These are phyloP conservation scores for Epichloe gansuensis DNA, from an alignment of 2,329 filamentous ascomycete genomes.

Conservation along the genomic window DNA sequence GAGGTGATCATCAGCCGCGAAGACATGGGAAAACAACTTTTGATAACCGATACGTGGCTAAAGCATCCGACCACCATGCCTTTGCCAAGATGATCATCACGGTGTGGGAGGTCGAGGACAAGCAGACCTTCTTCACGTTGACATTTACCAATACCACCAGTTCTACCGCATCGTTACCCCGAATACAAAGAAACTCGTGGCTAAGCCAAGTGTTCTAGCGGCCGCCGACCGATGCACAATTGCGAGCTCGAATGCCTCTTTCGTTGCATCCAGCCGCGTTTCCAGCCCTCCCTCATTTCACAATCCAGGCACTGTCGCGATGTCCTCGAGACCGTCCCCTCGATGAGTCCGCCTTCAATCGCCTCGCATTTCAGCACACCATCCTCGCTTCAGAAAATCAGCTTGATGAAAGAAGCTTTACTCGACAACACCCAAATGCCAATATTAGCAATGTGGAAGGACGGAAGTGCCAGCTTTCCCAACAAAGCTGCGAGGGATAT, in stretches of 20 bases:
- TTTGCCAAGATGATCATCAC: slow-evolving; percentile 67
- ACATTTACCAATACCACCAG: slow-evolving; percentile 54
- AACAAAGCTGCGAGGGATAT: slow-evolving; percentile 52
- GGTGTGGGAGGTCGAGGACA: slow-evolving; percentile 57
- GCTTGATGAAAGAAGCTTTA: slow-evolving; percentile 64
- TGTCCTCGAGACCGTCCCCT: slow-evolving; percentile 52
- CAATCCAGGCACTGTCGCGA: slow-evolving; percentile 39
- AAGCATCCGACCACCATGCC: slow-evolving; percentile 29
- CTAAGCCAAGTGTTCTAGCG: slow-evolving; percentile 29
- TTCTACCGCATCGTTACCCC: slow-evolving; percentile 22
- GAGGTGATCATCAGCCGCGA: slow-evolving; percentile 54
- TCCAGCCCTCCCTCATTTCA: slow-evolving; percentile 34
- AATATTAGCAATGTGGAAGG: slow-evolving; percentile 70
- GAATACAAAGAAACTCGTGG: slow-evolving; percentile 25
- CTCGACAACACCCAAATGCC: slow-evolving; percentile 65
- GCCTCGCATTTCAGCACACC: slow-evolving; percentile 43
- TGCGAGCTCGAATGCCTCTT: slow-evolving; percentile 32
- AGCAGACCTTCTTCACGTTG: slow-evolving; percentile 58
- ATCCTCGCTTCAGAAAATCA: slow-evolving; percentile 60
- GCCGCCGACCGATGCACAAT: slow-evolving; percentile 35
- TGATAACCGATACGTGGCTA: slow-evolving; percentile 21
- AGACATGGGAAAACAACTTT: slow-evolving; percentile 26
- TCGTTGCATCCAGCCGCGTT: slow-evolving; percentile 34
- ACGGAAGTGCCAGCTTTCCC: slow-evolving; percentile 60
- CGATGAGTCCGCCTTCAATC: slow-evolving; percentile 50